Conservation (phyloP, 2,329 filamentous ascomycete genomes). For the Fusarium odoratissimum region DNA sequence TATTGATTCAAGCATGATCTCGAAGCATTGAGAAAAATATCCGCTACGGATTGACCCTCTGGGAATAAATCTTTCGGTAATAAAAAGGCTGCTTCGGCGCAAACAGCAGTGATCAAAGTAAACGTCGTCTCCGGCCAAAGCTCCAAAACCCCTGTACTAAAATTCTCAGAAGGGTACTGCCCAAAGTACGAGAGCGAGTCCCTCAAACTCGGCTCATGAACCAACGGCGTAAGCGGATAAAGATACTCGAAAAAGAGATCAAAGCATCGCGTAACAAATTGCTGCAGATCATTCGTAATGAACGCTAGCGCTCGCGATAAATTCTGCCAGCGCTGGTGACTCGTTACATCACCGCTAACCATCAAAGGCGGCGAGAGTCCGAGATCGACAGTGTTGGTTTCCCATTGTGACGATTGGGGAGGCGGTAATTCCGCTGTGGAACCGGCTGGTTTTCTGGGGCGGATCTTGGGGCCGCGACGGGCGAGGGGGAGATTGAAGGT, state of each 20-base stretch:
- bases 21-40: conserved; percentile 55
- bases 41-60: conserved; percentile 51
- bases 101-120: conserved; percentile 57
- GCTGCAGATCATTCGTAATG: conserved; percentile 42
- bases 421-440: conserved; percentile 34
- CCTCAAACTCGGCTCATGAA: conserved; percentile 56
- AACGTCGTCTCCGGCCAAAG: conserved; percentile 54
- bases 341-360: conserved; percentile 20
- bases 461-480: conserved; percentile 53
- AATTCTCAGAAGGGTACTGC: conserved; percentile 21
- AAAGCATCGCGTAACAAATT: conserved; percentile 49
- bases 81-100: conserved; percentile 55
- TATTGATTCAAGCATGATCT: conserved; percentile 53
- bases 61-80: conserved; percentile 55
- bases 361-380: conserved; percentile 41
- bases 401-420: conserved; percentile 34
- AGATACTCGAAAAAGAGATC: conserved; percentile 57
- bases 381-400: conserved; percentile 27
- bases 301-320: conserved; percentile 42
- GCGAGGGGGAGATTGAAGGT: conserved; percentile 54
- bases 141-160: conserved; percentile 33
- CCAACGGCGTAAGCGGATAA: conserved; percentile 55
- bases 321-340: conserved; percentile 46
- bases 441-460: conserved; percentile 5
- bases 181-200: conserved; percentile 51